Evolutionary conservation across 768 basidiomycete species (phyloP).

Genomic region (Amanita polypyramis): DNA sequence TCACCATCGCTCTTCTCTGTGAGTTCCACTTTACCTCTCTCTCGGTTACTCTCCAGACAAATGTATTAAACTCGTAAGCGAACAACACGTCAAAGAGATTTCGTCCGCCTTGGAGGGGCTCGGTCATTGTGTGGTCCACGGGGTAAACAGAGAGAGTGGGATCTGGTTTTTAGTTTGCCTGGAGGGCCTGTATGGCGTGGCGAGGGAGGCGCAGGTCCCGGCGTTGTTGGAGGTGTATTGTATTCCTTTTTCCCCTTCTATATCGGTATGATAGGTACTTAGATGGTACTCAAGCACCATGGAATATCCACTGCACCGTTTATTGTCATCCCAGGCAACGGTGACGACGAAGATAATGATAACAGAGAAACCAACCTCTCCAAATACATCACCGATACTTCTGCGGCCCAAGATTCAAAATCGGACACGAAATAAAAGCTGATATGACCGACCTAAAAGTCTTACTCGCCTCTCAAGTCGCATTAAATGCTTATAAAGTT

Average conservation of each 20-base stretch:
- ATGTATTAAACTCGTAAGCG: not conserved
- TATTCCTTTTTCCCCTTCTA: constrained; percentile 16
- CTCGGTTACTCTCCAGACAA: not conserved
- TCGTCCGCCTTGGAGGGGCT: not conserved
- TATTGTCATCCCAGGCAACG: constrained; percentile 10
- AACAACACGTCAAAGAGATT: not conserved
- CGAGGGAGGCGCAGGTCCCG: constrained; percentile 18
- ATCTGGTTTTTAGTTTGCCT: constrained; percentile 17
- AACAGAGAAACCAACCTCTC: not conserved
- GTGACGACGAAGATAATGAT: not conserved
- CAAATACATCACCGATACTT: constrained; percentile 6
- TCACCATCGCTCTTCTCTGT: not conserved
- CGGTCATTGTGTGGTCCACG: not conserved
- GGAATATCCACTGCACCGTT: constrained; percentile 15
- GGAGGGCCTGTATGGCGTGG: constrained; percentile 13
- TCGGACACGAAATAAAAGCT: not conserved
- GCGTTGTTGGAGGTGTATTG: constrained; percentile 16
- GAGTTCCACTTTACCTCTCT: not conserved
- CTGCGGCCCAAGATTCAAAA: not conserved
- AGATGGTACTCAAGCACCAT: constrained; percentile 17
- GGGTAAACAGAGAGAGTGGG: constrained; percentile 11
- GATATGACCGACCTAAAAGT: not conserved
- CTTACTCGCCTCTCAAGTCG: constrained; percentile 13
- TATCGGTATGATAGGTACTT: constrained; percentile 8
- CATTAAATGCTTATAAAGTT: not conserved